phyloP scores from a whole-genome alignment of 805 yeast species.

The Kodamaea neixiangensis region DNA sequence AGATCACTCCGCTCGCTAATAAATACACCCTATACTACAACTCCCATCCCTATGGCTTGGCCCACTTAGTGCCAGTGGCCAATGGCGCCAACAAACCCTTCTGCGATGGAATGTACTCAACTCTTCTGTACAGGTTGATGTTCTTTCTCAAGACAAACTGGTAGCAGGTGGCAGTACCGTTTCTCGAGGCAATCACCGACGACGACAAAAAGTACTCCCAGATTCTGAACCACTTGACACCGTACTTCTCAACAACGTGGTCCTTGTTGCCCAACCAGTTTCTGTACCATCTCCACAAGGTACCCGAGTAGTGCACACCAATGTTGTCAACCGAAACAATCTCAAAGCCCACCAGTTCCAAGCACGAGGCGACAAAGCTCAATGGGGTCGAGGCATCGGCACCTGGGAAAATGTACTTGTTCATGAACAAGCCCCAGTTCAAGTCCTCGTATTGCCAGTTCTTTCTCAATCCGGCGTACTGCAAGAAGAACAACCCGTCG shows the following conservation, averaged over 20 bases:
- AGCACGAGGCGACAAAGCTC: constrained; percentile 72
- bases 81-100: constrained; percentile 67
- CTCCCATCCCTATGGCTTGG: constrained; percentile 6
- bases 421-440: constrained; percentile 94
- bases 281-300: constrained; percentile 92
- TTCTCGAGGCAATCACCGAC: constrained; percentile 84
- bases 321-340: constrained; percentile 80
- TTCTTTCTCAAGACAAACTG: constrained; percentile 91
- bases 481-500: constrained; percentile 85
- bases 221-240: constrained; percentile 86
- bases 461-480: constrained; percentile 89
- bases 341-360: constrained; percentile 87
- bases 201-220: constrained; percentile 90
- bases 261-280: constrained; percentile 89
- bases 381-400: constrained; percentile 96
- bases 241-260: constrained; percentile 74
- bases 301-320: constrained; percentile 91
- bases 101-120: constrained; percentile 78
- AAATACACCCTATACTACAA: not conserved
- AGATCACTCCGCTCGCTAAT: not conserved
- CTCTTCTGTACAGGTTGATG: constrained; percentile 78
- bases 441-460: constrained; percentile 94
- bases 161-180: constrained; percentile 90
- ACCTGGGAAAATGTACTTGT: constrained; percentile 95
- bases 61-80: constrained; percentile 59